phyloP scores from a whole-genome alignment of 2,329 filamentous ascomycete species.

The Ascochyta fabae region DNA sequence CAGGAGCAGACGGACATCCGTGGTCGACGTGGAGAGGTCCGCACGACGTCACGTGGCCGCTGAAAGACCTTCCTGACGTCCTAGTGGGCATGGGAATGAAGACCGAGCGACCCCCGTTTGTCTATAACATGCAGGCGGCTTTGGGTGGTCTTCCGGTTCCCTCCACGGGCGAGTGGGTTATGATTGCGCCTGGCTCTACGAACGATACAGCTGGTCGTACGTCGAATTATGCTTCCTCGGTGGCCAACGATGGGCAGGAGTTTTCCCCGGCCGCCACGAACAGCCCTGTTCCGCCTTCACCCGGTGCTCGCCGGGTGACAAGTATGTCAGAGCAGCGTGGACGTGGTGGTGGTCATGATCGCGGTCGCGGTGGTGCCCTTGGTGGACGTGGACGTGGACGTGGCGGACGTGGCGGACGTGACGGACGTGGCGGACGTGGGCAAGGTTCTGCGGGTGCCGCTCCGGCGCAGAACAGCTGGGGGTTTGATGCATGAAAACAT shows the following conservation, averaged over 20 bases:
- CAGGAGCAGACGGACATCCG: not conserved
- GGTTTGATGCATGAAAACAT: not conserved
- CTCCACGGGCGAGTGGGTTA: not conserved
- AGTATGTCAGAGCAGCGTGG: not conserved
- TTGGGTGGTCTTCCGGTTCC: not conserved
- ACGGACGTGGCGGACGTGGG: not conserved
- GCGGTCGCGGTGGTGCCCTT: not conserved
- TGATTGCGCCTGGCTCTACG: not conserved
- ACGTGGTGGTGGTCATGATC: not conserved
- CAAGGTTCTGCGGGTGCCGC: not conserved
- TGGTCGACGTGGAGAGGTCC: conserved; percentile 6
- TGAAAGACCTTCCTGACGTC: not conserved
- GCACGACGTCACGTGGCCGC: not conserved
- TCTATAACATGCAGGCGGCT: not conserved
- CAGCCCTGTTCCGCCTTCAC: not conserved
- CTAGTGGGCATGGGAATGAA: not conserved
- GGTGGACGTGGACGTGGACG: not conserved
- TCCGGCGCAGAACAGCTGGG: not conserved
- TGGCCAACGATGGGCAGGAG: too few relatives aligned
- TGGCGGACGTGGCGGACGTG: not conserved
- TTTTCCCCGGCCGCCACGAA: not conserved
- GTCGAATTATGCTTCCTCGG: too few relatives aligned
- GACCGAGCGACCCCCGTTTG: not conserved
- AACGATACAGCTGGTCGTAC: too few relatives aligned
- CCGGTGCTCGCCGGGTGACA: not conserved